Conservation (phyloP, 1,139 yeast species). For the Nakaseomyces delphensis region DNA sequence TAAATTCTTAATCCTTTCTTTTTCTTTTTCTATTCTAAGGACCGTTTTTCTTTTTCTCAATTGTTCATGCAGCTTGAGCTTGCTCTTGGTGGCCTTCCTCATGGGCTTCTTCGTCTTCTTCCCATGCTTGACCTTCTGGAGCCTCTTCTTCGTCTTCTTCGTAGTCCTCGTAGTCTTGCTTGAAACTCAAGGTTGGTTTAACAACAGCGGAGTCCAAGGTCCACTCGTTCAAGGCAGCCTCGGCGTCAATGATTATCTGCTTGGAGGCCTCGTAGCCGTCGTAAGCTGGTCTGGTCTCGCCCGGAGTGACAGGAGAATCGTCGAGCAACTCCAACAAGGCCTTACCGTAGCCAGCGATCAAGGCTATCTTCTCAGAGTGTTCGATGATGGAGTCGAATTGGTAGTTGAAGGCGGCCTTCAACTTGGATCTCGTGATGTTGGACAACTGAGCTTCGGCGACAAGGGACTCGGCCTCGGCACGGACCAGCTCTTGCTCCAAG, state of each 20-base stretch:
- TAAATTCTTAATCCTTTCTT: not conserved
- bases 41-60: constrained; percentile 5
- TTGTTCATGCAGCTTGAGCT: constrained; percentile 6
- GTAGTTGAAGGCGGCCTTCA: constrained; percentile 94
- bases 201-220: constrained; percentile 92
- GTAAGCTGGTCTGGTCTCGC: constrained; percentile 97
- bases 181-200: constrained; percentile 86
- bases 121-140: constrained; percentile 43
- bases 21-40: constrained; percentile 7
- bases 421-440: constrained; percentile 94
- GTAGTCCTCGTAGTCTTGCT: constrained; percentile 57
- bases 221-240: constrained; percentile 93
- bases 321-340: constrained; percentile 91
- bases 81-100: constrained; percentile 16
- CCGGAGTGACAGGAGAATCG: constrained; percentile 96
- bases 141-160: constrained; percentile 50
- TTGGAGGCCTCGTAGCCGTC: constrained; percentile 97
- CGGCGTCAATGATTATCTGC: constrained; percentile 96
- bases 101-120: constrained; percentile 18
- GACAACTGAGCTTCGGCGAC: constrained; percentile 99
- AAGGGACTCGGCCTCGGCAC: constrained; percentile 97
- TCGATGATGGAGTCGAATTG: constrained; percentile 96
- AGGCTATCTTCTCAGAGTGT: constrained; percentile 90
- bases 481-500: constrained; percentile 94
- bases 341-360: constrained; percentile 98